phyloP scores from a whole-genome alignment of 1,284 basidiomycete species.

The Boletus hoseneyae region DNA sequence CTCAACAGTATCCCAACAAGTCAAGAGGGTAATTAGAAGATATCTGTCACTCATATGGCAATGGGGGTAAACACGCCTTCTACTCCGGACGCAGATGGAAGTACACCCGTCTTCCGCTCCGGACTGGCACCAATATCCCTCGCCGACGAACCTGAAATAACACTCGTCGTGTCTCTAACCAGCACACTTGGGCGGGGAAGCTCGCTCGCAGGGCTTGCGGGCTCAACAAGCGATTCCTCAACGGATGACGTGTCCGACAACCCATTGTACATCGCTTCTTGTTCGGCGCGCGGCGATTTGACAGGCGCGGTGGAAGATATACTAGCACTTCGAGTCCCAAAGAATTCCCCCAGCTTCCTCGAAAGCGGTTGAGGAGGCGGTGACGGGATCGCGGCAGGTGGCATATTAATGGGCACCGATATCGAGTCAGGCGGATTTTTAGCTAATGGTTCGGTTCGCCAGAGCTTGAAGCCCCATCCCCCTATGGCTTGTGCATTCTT shows the following conservation, averaged over 20 bases:
- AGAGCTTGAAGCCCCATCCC: slow-evolving; percentile 64
- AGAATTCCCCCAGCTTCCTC: slow-evolving; percentile 67
- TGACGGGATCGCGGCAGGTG: slow-evolving; percentile 23
- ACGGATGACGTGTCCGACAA: slow-evolving; percentile 55
- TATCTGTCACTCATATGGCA: slow-evolving; percentile 27
- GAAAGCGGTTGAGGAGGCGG: slow-evolving; percentile 42
- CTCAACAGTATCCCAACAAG: slow-evolving; percentile 6
- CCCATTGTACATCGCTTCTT: slow-evolving; percentile 43
- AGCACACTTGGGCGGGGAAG: slow-evolving; percentile 33
- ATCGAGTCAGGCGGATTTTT: slow-evolving; percentile 24
- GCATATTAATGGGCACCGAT: slow-evolving; percentile 32
- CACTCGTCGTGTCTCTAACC: slow-evolving; percentile 36
- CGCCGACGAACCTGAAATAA: slow-evolving; percentile 27
- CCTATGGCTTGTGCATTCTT: slow-evolving; percentile 27
- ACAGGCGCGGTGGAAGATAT: slow-evolving; percentile 41
- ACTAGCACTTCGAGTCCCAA: slow-evolving; percentile 50
- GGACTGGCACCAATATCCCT: slow-evolving; percentile 31
- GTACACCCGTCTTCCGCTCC: slow-evolving; percentile 21
- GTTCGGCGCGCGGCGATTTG: slow-evolving; percentile 34
- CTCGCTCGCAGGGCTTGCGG: slow-evolving; percentile 51
- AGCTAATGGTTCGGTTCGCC: slow-evolving; percentile 45
- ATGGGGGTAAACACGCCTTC: slow-evolving; percentile 28
- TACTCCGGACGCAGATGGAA: slow-evolving; percentile 10
- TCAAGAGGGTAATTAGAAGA: slow-evolving; percentile 17
- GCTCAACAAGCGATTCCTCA: slow-evolving; percentile 43